Percentiles rank a stretch among this genome's conserved stretches.
Conservation (phyloP, 208 protist genomes). For the Entamoeba histolytica region DNA sequence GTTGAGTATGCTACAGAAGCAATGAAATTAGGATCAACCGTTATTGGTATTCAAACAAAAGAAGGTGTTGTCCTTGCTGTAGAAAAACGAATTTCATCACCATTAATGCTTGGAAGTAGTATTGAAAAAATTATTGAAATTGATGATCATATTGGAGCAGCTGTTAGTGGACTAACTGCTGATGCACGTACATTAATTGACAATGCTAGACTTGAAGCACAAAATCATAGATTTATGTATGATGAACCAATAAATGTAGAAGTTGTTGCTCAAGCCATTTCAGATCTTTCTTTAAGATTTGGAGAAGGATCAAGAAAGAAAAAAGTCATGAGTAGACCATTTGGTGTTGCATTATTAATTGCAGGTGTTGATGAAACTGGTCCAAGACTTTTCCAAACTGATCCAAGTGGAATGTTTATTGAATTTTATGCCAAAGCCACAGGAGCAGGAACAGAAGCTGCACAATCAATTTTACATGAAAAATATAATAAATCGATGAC, state of each 20-base stretch:
- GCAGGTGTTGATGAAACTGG: constrained; percentile 10
- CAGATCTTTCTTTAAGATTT: constrained; percentile 82
- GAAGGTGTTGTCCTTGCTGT: constrained; percentile 92
- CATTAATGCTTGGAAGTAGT: constrained; percentile 69
- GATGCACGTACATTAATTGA: constrained; percentile 63
- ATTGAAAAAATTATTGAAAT: constrained; percentile 93
- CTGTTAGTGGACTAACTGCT: constrained; percentile 83
- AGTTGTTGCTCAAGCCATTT: constrained; percentile 74
- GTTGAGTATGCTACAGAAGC: constrained; percentile 76
- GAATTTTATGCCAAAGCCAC: neutral
- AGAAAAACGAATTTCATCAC: constrained; percentile 90
- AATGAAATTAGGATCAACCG: constrained; percentile 83
- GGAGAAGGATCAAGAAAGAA: constrained; percentile 61
- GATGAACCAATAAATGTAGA: constrained; percentile 87
- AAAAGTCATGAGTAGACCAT: constrained; percentile 11
- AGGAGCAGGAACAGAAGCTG: constrained; percentile 69
- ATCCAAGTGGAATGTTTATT: constrained; percentile 7
- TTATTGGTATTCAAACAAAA: constrained; percentile 77
- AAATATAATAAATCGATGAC: constrained; percentile 81
- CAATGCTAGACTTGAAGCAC: constrained; percentile 72
- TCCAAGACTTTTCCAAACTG: constrained; percentile 9
- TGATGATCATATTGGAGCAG: constrained; percentile 68
- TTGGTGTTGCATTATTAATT: constrained; percentile 15
- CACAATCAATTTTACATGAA: constrained; percentile 81
- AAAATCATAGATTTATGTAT: constrained; percentile 96